These are phyloP conservation scores for Monilinia fructigena DNA, from an alignment of 2,329 filamentous ascomycete genomes.

Conservation along the genomic window DNA sequence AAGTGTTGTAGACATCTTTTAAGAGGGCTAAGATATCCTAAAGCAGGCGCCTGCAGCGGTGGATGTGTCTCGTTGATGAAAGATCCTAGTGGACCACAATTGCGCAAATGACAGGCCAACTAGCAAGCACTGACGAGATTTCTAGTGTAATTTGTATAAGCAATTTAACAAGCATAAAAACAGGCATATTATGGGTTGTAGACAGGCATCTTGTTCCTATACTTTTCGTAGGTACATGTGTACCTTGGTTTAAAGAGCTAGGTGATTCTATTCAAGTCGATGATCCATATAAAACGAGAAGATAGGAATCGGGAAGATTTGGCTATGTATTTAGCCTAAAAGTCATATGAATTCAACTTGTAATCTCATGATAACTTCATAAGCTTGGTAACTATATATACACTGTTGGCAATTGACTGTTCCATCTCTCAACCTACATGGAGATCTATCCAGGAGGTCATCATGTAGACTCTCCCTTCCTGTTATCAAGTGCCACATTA, in stretches of 20 bases:
- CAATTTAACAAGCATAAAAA: conserved; percentile 8
- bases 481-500: background rate
- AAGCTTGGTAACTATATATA: background rate
- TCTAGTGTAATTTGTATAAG: conserved; percentile 8
- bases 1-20: conserved; percentile 15
- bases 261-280: conserved; percentile 12
- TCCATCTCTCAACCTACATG: background rate
- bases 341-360: background rate
- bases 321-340: conserved; percentile 2
- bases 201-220: conserved; percentile 16
- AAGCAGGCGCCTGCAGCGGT: conserved; percentile 24
- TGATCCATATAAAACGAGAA: conserved; percentile 10
- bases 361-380: background rate
- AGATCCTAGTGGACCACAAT: conserved; percentile 16
- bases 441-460: background rate
- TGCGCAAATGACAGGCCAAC: conserved; percentile 23
- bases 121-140: conserved; percentile 10
- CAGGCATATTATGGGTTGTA: background rate
- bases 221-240: conserved; percentile 4
- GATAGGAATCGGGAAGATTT: background rate
- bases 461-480: background rate
- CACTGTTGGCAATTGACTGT: background rate
- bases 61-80: conserved; percentile 20
- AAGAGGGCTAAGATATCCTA: conserved; percentile 12
- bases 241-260: conserved; percentile 1